phyloP scores from a whole-genome alignment of 768 basidiomycete species.

The Amanita fuliginea region DNA sequence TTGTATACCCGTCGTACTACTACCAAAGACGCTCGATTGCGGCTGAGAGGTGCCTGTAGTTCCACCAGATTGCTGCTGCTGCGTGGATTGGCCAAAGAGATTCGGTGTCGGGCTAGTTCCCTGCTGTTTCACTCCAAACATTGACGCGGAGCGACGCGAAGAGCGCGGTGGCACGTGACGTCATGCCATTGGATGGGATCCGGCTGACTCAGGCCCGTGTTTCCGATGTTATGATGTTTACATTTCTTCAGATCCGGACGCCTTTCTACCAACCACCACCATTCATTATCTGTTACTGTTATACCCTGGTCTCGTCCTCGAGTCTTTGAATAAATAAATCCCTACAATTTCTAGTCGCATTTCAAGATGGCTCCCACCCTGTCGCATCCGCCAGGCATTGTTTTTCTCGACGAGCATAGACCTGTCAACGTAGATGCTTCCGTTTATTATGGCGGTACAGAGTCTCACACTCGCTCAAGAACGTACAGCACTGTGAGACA shows the following conservation, averaged over 20 bases:
- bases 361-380: slow-evolving; percentile 47
- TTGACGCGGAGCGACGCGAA: slow-evolving; percentile 12
- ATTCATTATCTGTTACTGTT: background rate
- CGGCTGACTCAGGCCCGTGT: background rate
- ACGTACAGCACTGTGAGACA: slow-evolving; percentile 77
- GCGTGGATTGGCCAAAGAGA: slow-evolving; percentile 11
- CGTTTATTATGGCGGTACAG: slow-evolving; percentile 74
- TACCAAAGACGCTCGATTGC: background rate
- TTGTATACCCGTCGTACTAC: background rate
- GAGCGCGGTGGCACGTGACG: slow-evolving; percentile 1
- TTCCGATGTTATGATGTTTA: background rate
- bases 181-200: background rate
- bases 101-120: slow-evolving; percentile 10
- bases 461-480: slow-evolving; percentile 70
- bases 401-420: slow-evolving; percentile 45
- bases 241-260: background rate
- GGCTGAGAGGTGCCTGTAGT: background rate
- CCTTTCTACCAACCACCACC: background rate
- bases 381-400: slow-evolving; percentile 51
- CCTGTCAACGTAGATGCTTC: slow-evolving; percentile 58
- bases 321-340: background rate
- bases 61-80: slow-evolving; percentile 12
- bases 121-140: slow-evolving; percentile 30
- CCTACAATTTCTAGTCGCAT: background rate
- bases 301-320: background rate